A percentile compares a stretch with the other conserved stretches of the same genome.
Conservation (phyloP, 1,139 yeast species). For the Taphrina sp. region DNA sequence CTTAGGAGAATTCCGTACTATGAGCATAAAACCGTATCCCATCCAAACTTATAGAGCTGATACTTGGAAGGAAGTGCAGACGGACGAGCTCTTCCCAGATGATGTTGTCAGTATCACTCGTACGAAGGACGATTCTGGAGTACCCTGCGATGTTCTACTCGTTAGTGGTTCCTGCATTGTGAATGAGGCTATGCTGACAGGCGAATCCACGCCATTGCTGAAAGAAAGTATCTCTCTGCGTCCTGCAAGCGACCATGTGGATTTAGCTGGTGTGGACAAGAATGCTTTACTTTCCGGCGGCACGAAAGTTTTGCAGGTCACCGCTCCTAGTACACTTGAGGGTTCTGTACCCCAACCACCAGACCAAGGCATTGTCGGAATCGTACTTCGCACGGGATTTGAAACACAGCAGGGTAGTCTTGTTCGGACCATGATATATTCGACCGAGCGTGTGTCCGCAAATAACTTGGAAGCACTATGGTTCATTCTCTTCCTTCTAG, state of each 20-base stretch:
- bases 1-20: conserved; percentile 89
- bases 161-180: conserved; percentile 88
- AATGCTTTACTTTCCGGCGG: conserved; percentile 93
- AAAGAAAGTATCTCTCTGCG: conserved; percentile 88
- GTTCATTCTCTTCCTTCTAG: conserved; percentile 81
- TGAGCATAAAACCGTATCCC: conserved; percentile 92
- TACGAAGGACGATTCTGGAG: conserved; percentile 84
- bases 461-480: conserved; percentile 93
- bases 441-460: conserved; percentile 94
- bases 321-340: conserved; percentile 58
- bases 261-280: conserved; percentile 80
- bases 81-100: conserved; percentile 82
- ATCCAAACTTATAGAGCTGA: conserved; percentile 69
- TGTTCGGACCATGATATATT: conserved; percentile 95
- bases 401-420: conserved; percentile 97
- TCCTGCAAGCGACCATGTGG: conserved; percentile 65
- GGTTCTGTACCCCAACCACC: conserved; percentile 59
- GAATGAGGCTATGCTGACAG: conserved; percentile 96
- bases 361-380: conserved; percentile 87
- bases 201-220: conserved; percentile 94
- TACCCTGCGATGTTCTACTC: conserved; percentile 91
- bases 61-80: conserved; percentile 67
- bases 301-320: conserved; percentile 90
- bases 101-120: conserved; percentile 80
- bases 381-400: conserved; percentile 90